These are phyloP conservation scores for Maudiozyma turicensis DNA, from an alignment of 805 yeast species.

Conservation along the genomic window DNA sequence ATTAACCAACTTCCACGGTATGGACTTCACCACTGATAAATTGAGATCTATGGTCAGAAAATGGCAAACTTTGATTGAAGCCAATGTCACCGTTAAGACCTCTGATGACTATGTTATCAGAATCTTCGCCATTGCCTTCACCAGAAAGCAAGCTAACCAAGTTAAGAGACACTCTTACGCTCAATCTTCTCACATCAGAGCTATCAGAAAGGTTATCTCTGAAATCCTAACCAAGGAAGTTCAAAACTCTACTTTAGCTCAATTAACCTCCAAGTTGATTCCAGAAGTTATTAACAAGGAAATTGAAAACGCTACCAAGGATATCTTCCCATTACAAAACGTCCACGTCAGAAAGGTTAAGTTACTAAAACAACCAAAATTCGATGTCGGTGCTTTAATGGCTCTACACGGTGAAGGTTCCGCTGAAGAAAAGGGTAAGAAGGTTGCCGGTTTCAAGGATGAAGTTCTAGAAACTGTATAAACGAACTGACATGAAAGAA, in stretches of 20 bases:
- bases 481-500: not conserved
- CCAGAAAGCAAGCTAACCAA: conserved; percentile 95
- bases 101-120: conserved; percentile 95
- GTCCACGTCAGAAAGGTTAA: conserved; percentile 98
- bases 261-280: conserved; percentile 91
- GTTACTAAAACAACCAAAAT: conserved; percentile 96
- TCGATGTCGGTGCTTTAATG: conserved; percentile 91
- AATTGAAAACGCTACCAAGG: conserved; percentile 90
- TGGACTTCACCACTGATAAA: conserved; percentile 96
- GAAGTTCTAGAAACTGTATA: conserved; percentile 90
- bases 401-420: conserved; percentile 95
- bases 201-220: conserved; percentile 91
- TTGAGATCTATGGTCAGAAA: conserved; percentile 95
- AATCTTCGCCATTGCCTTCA: conserved; percentile 95
- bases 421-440: conserved; percentile 95
- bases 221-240: conserved; percentile 97
- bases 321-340: conserved; percentile 95
- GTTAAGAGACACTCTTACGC: conserved; percentile 96
- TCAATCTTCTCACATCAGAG: conserved; percentile 93
- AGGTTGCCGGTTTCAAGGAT: conserved; percentile 95
- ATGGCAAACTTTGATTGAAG: conserved; percentile 98
- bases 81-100: conserved; percentile 95
- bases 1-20: conserved; percentile 98
- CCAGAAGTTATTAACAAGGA: conserved; percentile 98
- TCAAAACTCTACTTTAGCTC: conserved; percentile 87